phyloP scores from a whole-genome alignment of 768 basidiomycete genomes.

The Rossbeevera mucosa region DNA sequence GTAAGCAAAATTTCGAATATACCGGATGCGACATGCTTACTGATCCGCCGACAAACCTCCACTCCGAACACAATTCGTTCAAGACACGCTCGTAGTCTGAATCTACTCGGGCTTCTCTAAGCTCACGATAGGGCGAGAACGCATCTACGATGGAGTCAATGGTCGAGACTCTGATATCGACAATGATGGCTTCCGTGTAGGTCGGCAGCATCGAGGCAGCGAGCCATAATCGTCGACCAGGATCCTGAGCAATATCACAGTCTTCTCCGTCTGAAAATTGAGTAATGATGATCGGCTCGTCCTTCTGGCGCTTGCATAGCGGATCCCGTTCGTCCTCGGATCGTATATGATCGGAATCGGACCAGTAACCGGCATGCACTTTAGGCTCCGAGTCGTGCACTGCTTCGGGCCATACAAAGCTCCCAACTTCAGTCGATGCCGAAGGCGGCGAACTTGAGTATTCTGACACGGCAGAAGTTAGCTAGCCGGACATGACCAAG shows the following conservation, averaged over 20 bases:
- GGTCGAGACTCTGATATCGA: conserved; percentile 22
- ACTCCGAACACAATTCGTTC: conserved; percentile 49
- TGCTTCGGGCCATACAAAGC: conserved; percentile 13
- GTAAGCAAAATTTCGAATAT: not conserved
- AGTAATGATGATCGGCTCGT: conserved; percentile 17
- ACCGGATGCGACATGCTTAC: conserved; percentile 31
- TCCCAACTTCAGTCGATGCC: conserved; percentile 4
- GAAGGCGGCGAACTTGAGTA: conserved; percentile 9
- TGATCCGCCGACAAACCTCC: conserved; percentile 61
- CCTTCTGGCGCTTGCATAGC: conserved; percentile 6
- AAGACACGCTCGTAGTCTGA: conserved; percentile 51
- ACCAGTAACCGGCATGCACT: conserved; percentile 21
- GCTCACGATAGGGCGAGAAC: conserved; percentile 55
- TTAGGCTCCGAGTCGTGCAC: conserved; percentile 3
- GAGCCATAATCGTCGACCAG: conserved; percentile 27
- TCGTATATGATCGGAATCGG: conserved; percentile 13
- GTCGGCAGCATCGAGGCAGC: conserved; percentile 37
- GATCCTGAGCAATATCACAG: not conserved
- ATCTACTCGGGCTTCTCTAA: conserved; percentile 37
- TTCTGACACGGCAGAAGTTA: not conserved
- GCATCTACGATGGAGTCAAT: conserved; percentile 41
- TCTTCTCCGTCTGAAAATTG: conserved; percentile 17
- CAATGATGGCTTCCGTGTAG: conserved; percentile 40
- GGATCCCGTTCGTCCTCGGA: conserved; percentile 22
- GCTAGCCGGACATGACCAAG: not conserved